A percentile compares a stretch with the other conserved stretches of the same genome.
Evolutionary conservation across 2,329 filamentous ascomycete genomes (phyloP).

Genomic region (Myriosclerotinia duriaeana): DNA sequence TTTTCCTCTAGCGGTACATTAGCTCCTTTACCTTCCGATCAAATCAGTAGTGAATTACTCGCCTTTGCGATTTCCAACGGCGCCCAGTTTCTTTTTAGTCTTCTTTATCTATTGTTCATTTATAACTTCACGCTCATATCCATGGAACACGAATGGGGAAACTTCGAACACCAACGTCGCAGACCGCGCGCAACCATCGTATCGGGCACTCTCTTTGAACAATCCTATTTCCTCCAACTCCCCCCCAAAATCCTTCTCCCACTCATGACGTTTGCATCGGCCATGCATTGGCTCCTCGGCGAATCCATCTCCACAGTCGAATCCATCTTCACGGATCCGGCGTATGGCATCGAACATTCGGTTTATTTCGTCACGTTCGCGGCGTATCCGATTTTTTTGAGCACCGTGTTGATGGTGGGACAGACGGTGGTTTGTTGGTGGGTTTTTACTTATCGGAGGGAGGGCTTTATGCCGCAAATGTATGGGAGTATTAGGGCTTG

Average conservation of each 20-base stretch:
- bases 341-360: slow-evolving; percentile 27
- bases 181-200: slow-evolving; percentile 30
- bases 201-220: slow-evolving; percentile 27
- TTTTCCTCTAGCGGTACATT: slow-evolving; percentile 29
- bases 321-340: slow-evolving; percentile 29
- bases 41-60: slow-evolving; percentile 26
- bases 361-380: slow-evolving; percentile 30
- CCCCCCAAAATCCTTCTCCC: slow-evolving; percentile 28
- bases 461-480: slow-evolving; percentile 33
- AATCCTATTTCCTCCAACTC: slow-evolving; percentile 31
- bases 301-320: slow-evolving; percentile 29
- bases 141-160: slow-evolving; percentile 35
- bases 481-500: slow-evolving; percentile 30
- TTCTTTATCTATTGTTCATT: slow-evolving; percentile 30
- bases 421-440: slow-evolving; percentile 32
- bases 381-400: slow-evolving; percentile 30
- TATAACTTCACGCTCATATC: slow-evolving; percentile 32
- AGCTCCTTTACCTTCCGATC: slow-evolving; percentile 25
- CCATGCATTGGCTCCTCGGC: slow-evolving; percentile 33
- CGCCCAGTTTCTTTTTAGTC: slow-evolving; percentile 29
- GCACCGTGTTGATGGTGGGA: slow-evolving; percentile 29
- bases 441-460: slow-evolving; percentile 30
- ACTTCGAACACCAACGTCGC: slow-evolving; percentile 25
- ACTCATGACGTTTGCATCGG: slow-evolving; percentile 28
- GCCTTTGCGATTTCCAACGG: slow-evolving; percentile 33